These are phyloP conservation scores for Sporobolus alterniflorus DNA, from an alignment of 202 grass and related monocot genomes.

Conservation along the genomic window DNA sequence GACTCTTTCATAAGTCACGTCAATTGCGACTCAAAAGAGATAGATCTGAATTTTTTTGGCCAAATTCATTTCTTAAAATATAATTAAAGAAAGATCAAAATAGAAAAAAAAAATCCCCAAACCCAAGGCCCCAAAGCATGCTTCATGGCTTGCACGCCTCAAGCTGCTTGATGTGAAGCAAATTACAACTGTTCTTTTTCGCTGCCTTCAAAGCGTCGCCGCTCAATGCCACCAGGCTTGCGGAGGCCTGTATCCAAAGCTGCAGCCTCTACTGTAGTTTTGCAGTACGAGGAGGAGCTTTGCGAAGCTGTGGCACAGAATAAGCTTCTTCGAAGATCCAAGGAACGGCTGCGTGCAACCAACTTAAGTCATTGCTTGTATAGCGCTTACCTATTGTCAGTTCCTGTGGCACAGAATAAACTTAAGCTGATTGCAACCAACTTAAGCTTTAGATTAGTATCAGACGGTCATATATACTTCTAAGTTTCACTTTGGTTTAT, in stretches of 20 bases:
- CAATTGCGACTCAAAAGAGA: too few relatives aligned
- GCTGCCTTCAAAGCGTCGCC: constrained; percentile 41
- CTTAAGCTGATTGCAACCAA: too few relatives aligned
- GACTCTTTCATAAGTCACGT: too few relatives aligned
- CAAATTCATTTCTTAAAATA: too few relatives aligned
- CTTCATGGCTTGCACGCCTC: constrained; percentile 54
- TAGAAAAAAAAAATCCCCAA: too few relatives aligned
- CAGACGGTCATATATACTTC: constrained; percentile 39
- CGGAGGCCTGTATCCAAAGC: constrained; percentile 69
- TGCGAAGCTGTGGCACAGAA: constrained; percentile 92
- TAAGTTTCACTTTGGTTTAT: constrained; percentile 31
- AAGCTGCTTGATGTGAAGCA: constrained; percentile 68
- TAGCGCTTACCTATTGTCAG: constrained; percentile 37
- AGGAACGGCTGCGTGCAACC: not conserved
- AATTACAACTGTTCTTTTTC: constrained; percentile 87
- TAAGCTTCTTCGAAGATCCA: constrained; percentile 78
- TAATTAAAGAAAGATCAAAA: too few relatives aligned
- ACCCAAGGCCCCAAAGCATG: constrained; percentile 74
- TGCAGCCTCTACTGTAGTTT: constrained; percentile 64
- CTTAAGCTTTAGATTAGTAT: constrained; percentile 49
- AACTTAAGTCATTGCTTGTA: constrained; percentile 25
- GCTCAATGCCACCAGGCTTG: constrained; percentile 71
- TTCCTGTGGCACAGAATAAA: constrained; percentile 24
- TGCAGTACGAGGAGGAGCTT: constrained; percentile 84
- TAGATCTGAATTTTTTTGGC: too few relatives aligned